Base-by-base conservation (phyloP, 1,284 basidiomycete species). In the Sporisorium scitamineum region DNA sequence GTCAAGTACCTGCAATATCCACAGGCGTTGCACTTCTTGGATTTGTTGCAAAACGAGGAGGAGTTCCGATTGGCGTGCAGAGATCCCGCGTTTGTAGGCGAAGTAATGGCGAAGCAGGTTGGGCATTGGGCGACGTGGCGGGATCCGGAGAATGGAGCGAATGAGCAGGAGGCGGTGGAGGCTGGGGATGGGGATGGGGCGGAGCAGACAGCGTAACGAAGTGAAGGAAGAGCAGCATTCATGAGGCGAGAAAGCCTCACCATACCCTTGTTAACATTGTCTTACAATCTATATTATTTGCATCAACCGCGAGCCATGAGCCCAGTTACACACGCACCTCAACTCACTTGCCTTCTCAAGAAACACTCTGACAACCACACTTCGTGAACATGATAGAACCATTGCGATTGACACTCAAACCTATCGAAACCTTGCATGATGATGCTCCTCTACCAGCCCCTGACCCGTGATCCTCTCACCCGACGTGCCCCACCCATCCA, bases 121-220 rank as follows among this genome's bases (percentile, higher is more conserved):
- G 78, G 63, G 5, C 82, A 83, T 54, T 83, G 82, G 82, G 77
- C 80, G 10, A 81, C 80, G 18, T 83, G 80, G 82, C 63, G 61
- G 34, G 76, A 73, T 66, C 51, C 70, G 22, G 65, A 73, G 29
- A 59, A 27, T 32, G 32, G n/a, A 3, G 29, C 63, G 9, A 56
- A 57, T 13, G 60, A 41, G 26, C 24, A 32, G 13, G 29, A 22
- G 0, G 54, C 13, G 14, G 48, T n/a, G 4, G 45, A 24, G 5
- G 47, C 6, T 1, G 53, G 22, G 52, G 39, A 16, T n/a, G 50
- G 8, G 3, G 52, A 54, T 1, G 48, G 11, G 2, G 53, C 27
- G 0, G 44, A 8, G 37, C 37, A 54, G 51, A 32, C 27, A 13
- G 51, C 47, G 14, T 51, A 56, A 39, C n/a, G 11, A 20, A 11